Evolutionary conservation across 75 land plant species (phyloP).

Genomic region (Cunninghamia lanceolata): DNA sequence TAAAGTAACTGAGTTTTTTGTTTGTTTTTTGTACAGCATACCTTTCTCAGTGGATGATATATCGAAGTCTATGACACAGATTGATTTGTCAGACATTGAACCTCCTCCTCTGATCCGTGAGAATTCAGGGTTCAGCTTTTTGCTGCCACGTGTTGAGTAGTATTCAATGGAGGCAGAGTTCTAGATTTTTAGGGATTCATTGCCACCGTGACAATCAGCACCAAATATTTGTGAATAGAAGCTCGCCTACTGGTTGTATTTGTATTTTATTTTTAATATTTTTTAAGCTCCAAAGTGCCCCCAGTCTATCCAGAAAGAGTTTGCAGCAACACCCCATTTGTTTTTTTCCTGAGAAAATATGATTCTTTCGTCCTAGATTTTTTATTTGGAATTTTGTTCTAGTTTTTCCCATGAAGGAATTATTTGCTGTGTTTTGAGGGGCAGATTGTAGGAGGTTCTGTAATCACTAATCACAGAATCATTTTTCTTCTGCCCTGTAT

Average conservation of each 20-base stretch:
- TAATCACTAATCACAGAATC: constrained; percentile 1
- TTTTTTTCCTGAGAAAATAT: not conserved
- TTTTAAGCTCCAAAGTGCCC: not conserved
- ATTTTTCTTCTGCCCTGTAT: constrained; percentile 8
- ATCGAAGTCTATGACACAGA: constrained; percentile 32
- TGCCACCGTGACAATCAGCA: not conserved
- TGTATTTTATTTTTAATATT: constrained; percentile 1
- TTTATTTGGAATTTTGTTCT: not conserved
- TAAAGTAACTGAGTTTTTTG: not conserved
- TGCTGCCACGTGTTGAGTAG: constrained; percentile 28
- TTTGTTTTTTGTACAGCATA: constrained; percentile 29
- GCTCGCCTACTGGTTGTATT: constrained; percentile 6
- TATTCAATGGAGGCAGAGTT: constrained; percentile 6
- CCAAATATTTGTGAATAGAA: constrained; percentile 8
- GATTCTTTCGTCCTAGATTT: constrained; percentile 8
- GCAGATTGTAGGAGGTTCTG: not conserved
- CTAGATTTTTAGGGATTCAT: not conserved
- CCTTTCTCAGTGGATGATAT: constrained; percentile 55
- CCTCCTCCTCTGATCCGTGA: constrained; percentile 39
- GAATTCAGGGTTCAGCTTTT: constrained; percentile 39
- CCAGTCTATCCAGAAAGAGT: constrained; percentile 3
- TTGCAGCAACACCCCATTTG: not conserved
- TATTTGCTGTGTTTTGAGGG: constrained; percentile 9
- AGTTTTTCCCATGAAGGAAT: not conserved
- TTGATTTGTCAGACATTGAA: constrained; percentile 35